phyloP scores from a whole-genome alignment of 139 green algal species.

The Coelastrella sp. region DNA sequence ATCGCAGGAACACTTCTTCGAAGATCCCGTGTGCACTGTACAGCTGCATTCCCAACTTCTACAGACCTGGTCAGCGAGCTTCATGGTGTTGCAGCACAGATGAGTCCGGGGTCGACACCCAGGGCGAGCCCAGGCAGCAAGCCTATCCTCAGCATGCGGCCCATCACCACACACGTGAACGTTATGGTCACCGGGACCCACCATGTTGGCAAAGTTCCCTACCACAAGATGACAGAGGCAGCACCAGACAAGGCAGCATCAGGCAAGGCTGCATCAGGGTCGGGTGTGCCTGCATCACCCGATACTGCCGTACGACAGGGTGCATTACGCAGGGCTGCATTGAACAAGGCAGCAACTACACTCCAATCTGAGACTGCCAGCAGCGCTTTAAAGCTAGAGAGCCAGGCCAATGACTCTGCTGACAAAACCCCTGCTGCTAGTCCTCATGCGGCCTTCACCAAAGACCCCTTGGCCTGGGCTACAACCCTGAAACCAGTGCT shows the following conservation, averaged over 20 bases:
- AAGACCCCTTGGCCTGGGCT: not conserved
- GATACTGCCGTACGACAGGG: too few species aligned
- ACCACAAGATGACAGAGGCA: not conserved
- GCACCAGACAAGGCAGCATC: not conserved
- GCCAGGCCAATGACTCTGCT: too few species aligned
- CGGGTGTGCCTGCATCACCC: too few species aligned
- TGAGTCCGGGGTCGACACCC: not conserved
- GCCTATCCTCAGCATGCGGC: not conserved
- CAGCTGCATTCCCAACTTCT: too few species aligned
- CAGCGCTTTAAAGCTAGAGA: too few species aligned
- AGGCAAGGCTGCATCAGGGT: not conserved
- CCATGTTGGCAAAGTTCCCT: not conserved
- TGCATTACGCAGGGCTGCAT: too few species aligned
- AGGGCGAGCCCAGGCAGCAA: not conserved
- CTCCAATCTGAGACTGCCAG: too few species aligned
- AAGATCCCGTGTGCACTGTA: too few species aligned
- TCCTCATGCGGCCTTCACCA: not conserved
- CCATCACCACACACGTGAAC: slow-evolving; percentile 20
- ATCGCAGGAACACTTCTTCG: too few species aligned
- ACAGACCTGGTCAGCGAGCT: too few species aligned
- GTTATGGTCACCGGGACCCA: not conserved
- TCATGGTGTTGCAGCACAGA: not conserved
- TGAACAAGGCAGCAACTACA: too few species aligned
- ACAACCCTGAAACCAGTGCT: not conserved
- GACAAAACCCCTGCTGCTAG: too few species aligned